Evolutionary conservation across 2,329 filamentous ascomycete genomes (phyloP), one percentile per base, ranked within the genome.

Genomic region (Aspergillus ibericus): DNA sequence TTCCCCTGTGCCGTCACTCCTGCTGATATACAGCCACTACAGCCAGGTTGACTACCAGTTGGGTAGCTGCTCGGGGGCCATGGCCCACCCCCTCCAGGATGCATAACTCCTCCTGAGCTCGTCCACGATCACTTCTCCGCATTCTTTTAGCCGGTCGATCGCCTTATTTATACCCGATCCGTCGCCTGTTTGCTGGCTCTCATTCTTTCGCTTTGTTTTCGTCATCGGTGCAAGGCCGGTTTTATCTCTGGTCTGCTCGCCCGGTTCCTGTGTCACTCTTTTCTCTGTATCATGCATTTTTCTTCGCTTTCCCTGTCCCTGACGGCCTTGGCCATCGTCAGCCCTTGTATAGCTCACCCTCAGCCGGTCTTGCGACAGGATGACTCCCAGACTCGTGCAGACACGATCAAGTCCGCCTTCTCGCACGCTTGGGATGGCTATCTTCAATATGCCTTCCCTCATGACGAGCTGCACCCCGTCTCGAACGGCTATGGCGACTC

Each of bases 401-500:
- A 80, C 50, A 84, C 85, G 1, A 84, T 93, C 54, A 88, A 86
- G 70, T 82, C 85, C 55, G 86, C 87, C 0, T 93, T 93, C 68
- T 80, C 83, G 58, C 82, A 83, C 66, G 87, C 89, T 2, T 93
- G 89, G 88, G 76, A 86, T 59, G 89, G 88, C 1, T 93, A 93
- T 72, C 83, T 85, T 68, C 77, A 85, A 74, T 85, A 90, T 75
- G 90, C 90, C 0, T 93, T 90, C 62, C 89, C 89, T 1, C 85
- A 91, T 65, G 91, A 96, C 72, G 90, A 91, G 46, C 78, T 96
- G 9, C 81, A 80, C 61, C 91, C 92, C 0, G 80, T 90, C 13
- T 83, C 82, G 40, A 90, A 91, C 64, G 75, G 75, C 0, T 88
- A 77, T 59, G 80, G 80, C 20, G 87, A 96, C 72, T 89, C 90